These are phyloP conservation scores for Betula pendula DNA, from an alignment of 306 rosid genomes.

Conservation along the genomic window DNA sequence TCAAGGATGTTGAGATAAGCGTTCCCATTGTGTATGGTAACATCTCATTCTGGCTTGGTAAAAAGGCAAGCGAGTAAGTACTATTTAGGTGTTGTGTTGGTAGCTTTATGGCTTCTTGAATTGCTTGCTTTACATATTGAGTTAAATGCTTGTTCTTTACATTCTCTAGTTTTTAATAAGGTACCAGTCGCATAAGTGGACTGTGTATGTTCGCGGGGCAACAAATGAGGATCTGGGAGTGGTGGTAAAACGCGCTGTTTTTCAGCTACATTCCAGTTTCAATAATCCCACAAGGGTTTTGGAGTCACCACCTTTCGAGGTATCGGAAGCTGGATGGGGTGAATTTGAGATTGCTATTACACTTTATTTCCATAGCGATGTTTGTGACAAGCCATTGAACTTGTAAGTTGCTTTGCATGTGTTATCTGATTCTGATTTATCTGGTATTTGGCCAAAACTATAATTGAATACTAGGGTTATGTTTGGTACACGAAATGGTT, in stretches of 20 bases:
- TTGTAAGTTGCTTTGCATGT: constrained; percentile 52
- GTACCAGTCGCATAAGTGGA: constrained; percentile 84
- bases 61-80: constrained; percentile 86
- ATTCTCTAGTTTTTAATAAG: constrained; percentile 37
- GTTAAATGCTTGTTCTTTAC: background rate
- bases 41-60: constrained; percentile 85
- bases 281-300: constrained; percentile 69
- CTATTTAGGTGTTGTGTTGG: constrained; percentile 21
- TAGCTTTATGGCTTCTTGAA: constrained; percentile 21
- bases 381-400: constrained; percentile 73
- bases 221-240: constrained; percentile 69
- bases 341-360: constrained; percentile 78
- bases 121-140: background rate
- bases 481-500: too few relatives aligned
- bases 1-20: constrained; percentile 68
- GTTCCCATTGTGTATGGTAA: constrained; percentile 82
- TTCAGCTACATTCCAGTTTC: constrained; percentile 88
- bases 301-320: constrained; percentile 76
- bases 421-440: constrained; percentile 27
- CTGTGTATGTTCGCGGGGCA: constrained; percentile 78
- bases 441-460: constrained; percentile 11
- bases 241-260: constrained; percentile 63
- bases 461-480: constrained; percentile 25
- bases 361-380: constrained; percentile 65
- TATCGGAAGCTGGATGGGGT: constrained; percentile 87